phyloP scores from a whole-genome alignment of 495 filamentous ascomycete species.

The Aspergillus kassunensis region DNA sequence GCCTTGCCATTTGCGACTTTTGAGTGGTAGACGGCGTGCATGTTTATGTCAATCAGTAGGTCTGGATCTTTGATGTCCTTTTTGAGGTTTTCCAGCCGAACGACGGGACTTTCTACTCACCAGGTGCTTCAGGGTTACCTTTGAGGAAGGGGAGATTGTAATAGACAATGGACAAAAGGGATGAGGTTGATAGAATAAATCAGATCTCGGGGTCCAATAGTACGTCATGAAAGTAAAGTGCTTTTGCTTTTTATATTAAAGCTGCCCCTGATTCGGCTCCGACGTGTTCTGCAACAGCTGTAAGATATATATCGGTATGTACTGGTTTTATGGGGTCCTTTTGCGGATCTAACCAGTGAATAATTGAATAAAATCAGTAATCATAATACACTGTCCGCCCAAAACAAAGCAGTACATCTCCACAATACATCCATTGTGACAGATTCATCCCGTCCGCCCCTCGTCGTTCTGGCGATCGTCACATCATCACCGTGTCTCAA shows the following conservation, averaged over 20 bases:
- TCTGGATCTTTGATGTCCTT: neutral
- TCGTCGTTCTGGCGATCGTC: conserved; percentile 24
- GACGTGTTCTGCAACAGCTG: neutral
- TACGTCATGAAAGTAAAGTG: neutral
- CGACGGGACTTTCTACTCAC: too few relatives aligned
- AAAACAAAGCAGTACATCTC: too few relatives aligned
- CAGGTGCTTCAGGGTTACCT: too few relatives aligned
- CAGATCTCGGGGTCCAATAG: neutral
- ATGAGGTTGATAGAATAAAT: neutral
- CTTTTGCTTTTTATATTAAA: conserved; percentile 3
- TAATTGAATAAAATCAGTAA: neutral
- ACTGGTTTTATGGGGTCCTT: too few relatives aligned
- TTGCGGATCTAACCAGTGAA: too few relatives aligned
- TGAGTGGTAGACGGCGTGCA: neutral
- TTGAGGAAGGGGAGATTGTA: too few relatives aligned
- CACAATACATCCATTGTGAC: too few relatives aligned
- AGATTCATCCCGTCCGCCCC: conserved; percentile 6
- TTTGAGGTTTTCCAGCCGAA: neutral
- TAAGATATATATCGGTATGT: neutral
- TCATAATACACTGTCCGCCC: conserved; percentile 8
- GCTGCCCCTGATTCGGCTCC: neutral
- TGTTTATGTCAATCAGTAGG: neutral
- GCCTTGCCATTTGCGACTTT: neutral
- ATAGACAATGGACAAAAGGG: neutral
- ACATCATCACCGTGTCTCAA: conserved; percentile 11